Conservation (phyloP, 116 monocot species). For the Zostera marina region DNA sequence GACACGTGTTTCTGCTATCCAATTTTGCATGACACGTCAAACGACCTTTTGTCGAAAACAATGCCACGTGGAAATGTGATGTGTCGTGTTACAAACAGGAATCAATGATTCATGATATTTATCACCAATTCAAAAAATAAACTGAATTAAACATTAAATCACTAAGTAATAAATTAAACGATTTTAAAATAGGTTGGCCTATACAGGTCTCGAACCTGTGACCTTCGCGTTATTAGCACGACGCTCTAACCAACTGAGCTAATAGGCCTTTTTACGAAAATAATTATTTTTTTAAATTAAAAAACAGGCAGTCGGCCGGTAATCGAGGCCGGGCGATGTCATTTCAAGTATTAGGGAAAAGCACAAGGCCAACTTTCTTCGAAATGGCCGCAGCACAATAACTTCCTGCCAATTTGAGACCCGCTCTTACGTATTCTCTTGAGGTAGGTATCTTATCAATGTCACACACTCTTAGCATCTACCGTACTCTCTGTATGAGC, state of each 20-base stretch:
- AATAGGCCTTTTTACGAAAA: constrained; percentile 47
- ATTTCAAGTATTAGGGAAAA: constrained; percentile 97
- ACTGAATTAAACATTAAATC: no score
- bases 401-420: constrained; percentile 81
- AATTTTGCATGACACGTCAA: no score
- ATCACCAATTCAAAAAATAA: no score
- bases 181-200: constrained; percentile 22
- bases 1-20: no score
- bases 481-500: no score
- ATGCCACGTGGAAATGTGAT: no score
- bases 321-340: constrained; percentile 40
- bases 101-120: no score
- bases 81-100: no score
- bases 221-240: constrained; percentile 94
- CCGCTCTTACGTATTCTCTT: constrained; percentile 84
- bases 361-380: constrained; percentile 96
- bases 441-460: constrained; percentile 51
- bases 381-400: constrained; percentile 98
- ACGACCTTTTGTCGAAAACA: no score
- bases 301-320: no score
- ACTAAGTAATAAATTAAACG: no score
- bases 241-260: constrained; percentile 89
- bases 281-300: no score
- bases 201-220: constrained; percentile 88
- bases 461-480: neutral